Base-by-base conservation (phyloP, 257 asterid genomes). In the Avicennia marina region DNA sequence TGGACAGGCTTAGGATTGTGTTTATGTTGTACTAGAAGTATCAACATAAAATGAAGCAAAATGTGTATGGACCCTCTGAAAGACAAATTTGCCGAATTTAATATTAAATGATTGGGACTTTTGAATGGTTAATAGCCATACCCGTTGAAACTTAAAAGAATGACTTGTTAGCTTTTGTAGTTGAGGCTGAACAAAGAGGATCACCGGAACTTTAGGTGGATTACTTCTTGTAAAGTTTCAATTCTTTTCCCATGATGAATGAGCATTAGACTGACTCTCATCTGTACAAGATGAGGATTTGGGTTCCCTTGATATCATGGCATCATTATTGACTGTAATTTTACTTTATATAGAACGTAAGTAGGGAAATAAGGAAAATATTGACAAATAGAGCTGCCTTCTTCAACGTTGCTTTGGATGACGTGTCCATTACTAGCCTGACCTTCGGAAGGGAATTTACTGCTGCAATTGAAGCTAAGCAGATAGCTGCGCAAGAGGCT, bases 401-500 rank as follows among this genome's bases (percentile, higher is more conserved):
- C 75, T 89, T 89, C 84, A 81, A 86, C 78, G 74, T 89, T 45
- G 95, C 97, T 15, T 52, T 89, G 72, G 97, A 89, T 50, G 97
- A 89, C 55, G 96, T 89, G 22, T 85, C 96, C 40, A 81, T 89
- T 44, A 89, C 96, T 11, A 65, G 64, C 64, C 81, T 89, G 48
- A 89, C 94, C 50, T 89, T 86, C 12, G 95, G 94, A 22, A 83
- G 32, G 65, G 95, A 85, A 63, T 89, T 86, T n/a, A n/a, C n/a
- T n/a, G n/a, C n/a, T n/a, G n/a, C n/a, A n/a, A n/a, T n/a, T n/a
- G n/a, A n/a, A n/a, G 95, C 97, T 56, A 89, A 89, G 71, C 95
- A 85, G 66, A 84, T 89, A 20, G 95, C 95, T 58, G 95, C 95
- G 16, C 95, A 85, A 74, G 97, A 86, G 72, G 97, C 97, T 16